Percentiles rank a stretch among this genome's conserved stretches.
These are phyloP conservation scores for Penicillium frequentans DNA, from an alignment of 2,329 filamentous ascomycete genomes.

Conservation along the genomic window DNA sequence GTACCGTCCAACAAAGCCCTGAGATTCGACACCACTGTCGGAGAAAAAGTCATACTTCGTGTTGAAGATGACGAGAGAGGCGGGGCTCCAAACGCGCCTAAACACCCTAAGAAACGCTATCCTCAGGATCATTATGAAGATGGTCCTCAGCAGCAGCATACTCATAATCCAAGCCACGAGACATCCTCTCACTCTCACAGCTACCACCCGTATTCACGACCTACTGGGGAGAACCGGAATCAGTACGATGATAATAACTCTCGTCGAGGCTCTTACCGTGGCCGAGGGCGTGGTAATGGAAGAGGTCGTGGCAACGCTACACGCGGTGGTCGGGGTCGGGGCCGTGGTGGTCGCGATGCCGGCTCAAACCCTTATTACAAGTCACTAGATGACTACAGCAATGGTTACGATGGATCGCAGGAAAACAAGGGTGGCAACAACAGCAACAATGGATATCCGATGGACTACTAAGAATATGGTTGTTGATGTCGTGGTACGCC, in stretches of 20 bases:
- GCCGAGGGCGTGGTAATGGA: constrained; percentile 37
- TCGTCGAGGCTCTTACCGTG: constrained; percentile 32
- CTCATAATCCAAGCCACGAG: constrained; percentile 27
- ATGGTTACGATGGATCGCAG: constrained; percentile 30
- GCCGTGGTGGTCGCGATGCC: constrained; percentile 48
- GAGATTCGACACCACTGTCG: constrained; percentile 78
- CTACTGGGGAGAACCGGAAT: constrained; percentile 22
- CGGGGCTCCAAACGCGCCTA: not conserved
- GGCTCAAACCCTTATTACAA: constrained; percentile 55
- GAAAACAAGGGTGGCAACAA: constrained; percentile 32
- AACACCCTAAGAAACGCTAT: not conserved
- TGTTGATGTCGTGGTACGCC: not conserved
- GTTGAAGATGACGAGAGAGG: constrained; percentile 66
- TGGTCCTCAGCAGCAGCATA: constrained; percentile 26
- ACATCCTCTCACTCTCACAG: constrained; percentile 14
- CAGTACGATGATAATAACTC: constrained; percentile 46
- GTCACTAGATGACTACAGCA: constrained; percentile 62
- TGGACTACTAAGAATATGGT: constrained; percentile 34
- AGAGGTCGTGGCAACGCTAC: constrained; percentile 33
- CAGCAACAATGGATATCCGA: constrained; percentile 30
- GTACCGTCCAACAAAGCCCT: constrained; percentile 69
- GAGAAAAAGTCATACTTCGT: constrained; percentile 79
- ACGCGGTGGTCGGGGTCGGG: constrained; percentile 46
- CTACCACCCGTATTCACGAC: constrained; percentile 28
- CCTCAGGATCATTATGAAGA: constrained; percentile 58